Evolutionary conservation across 441 rosid species (phyloP).

Genomic region (Populus trichocarpa): DNA sequence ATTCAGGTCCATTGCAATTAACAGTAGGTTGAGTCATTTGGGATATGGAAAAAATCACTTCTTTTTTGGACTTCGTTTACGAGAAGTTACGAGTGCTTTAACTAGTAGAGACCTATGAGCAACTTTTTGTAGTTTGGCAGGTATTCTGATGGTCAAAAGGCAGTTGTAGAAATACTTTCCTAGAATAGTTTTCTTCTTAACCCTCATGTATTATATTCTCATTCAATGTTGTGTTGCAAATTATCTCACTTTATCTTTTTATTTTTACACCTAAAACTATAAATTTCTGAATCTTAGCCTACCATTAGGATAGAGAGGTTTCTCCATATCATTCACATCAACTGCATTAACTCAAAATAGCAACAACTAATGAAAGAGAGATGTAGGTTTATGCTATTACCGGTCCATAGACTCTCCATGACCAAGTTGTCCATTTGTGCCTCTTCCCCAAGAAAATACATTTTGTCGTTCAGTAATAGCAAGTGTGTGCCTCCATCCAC

Average conservation of each 20-base stretch:
- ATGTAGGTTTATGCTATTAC: conserved; percentile 36
- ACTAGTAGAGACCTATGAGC: neutral
- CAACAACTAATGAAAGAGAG: neutral
- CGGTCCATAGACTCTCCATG: conserved; percentile 68
- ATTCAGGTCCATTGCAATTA: neutral
- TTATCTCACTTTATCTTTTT: neutral
- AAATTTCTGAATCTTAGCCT: neutral
- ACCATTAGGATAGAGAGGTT: neutral
- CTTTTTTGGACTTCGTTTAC: neutral
- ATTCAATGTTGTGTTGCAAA: neutral
- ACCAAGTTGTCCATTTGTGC: conserved; percentile 99
- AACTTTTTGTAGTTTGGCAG: neutral
- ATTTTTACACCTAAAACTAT: no score
- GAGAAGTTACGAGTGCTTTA: neutral
- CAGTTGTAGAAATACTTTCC: neutral
- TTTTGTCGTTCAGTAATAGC: conserved; percentile 80
- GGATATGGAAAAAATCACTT: neutral
- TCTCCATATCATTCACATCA: neutral
- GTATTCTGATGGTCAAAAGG: neutral
- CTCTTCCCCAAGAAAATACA: conserved; percentile 98
- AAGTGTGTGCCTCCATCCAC: conserved; percentile 99
- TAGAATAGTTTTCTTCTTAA: no score
- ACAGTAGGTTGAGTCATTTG: neutral
- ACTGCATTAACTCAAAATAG: neutral
- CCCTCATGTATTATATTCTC: neutral